Percentiles rank a stretch among this genome's conserved stretches.
Evolutionary conservation across 176 grass and related monocot species (phyloP).

Genomic region (Bolboschoenus planiculmis): DNA sequence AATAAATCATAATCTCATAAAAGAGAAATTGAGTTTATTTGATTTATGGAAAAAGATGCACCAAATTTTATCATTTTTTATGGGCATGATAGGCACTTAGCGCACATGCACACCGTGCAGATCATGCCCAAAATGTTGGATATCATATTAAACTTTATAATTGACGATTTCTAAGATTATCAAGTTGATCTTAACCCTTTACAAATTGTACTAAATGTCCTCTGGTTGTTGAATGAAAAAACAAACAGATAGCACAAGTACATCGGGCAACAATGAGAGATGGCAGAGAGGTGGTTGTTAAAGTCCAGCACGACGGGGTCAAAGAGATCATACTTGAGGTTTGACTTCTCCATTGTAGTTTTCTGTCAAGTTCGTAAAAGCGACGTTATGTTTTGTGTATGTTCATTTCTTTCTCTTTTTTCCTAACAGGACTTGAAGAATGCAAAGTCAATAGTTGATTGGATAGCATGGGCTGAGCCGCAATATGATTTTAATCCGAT

Average conservation of each 20-base stretch:
- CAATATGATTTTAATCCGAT: constrained; percentile 82
- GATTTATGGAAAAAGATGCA: not conserved
- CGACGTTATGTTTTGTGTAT: not conserved
- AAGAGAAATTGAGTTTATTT: not conserved
- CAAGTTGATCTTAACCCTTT: constrained; percentile 4
- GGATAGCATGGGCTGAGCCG: constrained; percentile 98
- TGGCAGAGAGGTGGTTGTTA: constrained; percentile 89
- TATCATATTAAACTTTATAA: not conserved
- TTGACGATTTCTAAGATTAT: not conserved
- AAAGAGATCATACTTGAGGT: constrained; percentile 98
- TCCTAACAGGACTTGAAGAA: constrained; percentile 86
- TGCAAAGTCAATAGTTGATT: constrained; percentile 86
- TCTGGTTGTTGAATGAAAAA: constrained; percentile 18
- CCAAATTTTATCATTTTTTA: not conserved
- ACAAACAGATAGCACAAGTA: constrained; percentile 89
- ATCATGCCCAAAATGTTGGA: not conserved
- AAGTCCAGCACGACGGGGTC: constrained; percentile 91
- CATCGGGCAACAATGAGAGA: constrained; percentile 79
- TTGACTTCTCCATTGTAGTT: constrained; percentile 26
- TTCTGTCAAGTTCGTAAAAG: not conserved
- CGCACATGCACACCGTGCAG: not conserved
- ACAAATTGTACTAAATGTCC: not conserved
- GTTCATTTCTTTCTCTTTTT: not conserved
- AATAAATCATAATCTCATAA: not conserved
- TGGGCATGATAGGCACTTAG: not conserved